Evolutionary conservation across 306 rosid species (phyloP), one percentile per base, ranked within the genome.

Genomic region (Malus sylvestris): DNA sequence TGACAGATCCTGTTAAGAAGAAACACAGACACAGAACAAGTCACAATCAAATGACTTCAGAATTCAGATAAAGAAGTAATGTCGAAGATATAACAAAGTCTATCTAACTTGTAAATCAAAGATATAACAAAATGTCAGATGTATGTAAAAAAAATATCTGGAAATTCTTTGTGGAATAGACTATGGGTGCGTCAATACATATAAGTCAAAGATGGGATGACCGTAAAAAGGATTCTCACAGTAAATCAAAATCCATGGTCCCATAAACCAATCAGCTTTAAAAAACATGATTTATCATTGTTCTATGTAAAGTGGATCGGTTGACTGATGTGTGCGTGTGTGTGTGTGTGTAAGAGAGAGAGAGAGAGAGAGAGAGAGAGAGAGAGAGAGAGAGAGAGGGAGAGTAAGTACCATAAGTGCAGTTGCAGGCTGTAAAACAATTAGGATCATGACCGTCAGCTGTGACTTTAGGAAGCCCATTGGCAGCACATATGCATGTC

Each of bases 361-460:
- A 27, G 74, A 73, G 80, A 32, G 74, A 78, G 81, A 74, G 15
- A 58, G 79, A 81, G 53, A 82, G 79, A 76, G 76, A 81, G 53
- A 82, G 10, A 10, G 52, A 57, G 2, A 27, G 72, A 73, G 80
- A 32, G 75, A 78, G 81, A 74, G 16, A 59, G 79, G 79, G 53
- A 82, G 79, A 76, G 76, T 58, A 42, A 35, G 80, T 89, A 95
- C 99, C 99, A 79, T 82, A 90, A 68, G 86, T 79, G 83, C 97
- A 95, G 79, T 87, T 90, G 90, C 99, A 95, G 84, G 93, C 87
- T n/a, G 84, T 62, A 82, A 92, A 95, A 81, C 97, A 95, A 68
- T 77, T 70, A n/a, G 85, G 64, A 76, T 83, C 78, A 72, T 75
- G 85, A 70, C 60, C 73, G 64, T 76, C 83, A 71, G 86, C 86